These are phyloP conservation scores for Epichloe hybrida DNA, from an alignment of 2,329 filamentous ascomycete species.

Conservation along the genomic window DNA sequence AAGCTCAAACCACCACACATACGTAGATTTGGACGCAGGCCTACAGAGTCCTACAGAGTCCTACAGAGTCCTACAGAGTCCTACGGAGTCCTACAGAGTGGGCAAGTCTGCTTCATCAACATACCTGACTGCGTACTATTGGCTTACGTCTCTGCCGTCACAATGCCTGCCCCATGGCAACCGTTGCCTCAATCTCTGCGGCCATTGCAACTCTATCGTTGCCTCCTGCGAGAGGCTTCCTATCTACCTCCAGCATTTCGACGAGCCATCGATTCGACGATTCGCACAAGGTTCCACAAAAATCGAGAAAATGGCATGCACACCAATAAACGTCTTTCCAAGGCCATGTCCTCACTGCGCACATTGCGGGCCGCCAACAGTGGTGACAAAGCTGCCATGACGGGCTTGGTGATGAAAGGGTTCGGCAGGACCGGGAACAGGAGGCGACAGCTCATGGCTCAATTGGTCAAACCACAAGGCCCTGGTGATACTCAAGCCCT, in stretches of 20 bases:
- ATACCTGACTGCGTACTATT: not conserved
- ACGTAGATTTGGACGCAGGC: not conserved
- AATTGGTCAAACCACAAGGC: slow-evolving; percentile 23
- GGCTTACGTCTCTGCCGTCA: not conserved
- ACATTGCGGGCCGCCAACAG: slow-evolving; percentile 38
- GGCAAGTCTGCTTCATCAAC: not conserved
- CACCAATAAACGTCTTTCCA: slow-evolving; percentile 19
- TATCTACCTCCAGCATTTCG: slow-evolving; percentile 44
- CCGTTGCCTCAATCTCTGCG: slow-evolving; percentile 13
- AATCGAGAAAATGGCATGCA: slow-evolving; percentile 18
- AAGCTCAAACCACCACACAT: not conserved
- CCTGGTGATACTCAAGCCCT: slow-evolving; percentile 29
- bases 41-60: not conserved
- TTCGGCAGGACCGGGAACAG: slow-evolving; percentile 41
- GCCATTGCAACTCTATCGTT: slow-evolving; percentile 35
- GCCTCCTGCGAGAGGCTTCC: slow-evolving; percentile 45
- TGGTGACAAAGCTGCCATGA: slow-evolving; percentile 34
- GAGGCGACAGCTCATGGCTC: slow-evolving; percentile 32
- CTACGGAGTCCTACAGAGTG: not conserved
- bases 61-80: not conserved
- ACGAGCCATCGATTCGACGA: slow-evolving; percentile 26
- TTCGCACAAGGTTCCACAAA: slow-evolving; percentile 33
- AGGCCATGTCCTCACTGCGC: slow-evolving; percentile 30
- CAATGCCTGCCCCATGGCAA: slow-evolving; percentile 18
- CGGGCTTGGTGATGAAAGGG: slow-evolving; percentile 30